These are phyloP conservation scores for Stentor coeruleus DNA, from an alignment of 73 alveolate species.

Conservation along the genomic window DNA sequence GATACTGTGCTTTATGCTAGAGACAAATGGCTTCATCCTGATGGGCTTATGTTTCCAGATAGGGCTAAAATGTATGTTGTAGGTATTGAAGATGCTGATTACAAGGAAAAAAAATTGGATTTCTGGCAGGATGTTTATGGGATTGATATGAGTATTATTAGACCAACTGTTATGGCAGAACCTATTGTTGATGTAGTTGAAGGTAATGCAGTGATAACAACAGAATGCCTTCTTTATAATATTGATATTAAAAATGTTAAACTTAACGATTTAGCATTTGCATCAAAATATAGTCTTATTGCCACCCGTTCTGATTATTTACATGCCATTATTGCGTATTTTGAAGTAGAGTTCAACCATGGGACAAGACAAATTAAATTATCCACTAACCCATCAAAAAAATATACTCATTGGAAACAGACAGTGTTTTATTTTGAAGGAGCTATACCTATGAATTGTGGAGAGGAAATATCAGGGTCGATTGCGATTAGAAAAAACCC, in stretches of 20 bases:
- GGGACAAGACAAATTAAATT: slow-evolving; percentile 64
- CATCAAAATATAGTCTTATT: slow-evolving; percentile 24
- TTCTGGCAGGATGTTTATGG: slow-evolving; percentile 93
- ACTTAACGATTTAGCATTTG: slow-evolving; percentile 60
- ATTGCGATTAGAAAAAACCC: slow-evolving; percentile 75
- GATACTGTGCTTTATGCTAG: slow-evolving; percentile 90
- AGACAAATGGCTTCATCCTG: slow-evolving; percentile 81
- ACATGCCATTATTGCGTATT: slow-evolving; percentile 88
- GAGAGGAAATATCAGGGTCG: slow-evolving; percentile 80
- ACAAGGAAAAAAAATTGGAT: slow-evolving; percentile 64
- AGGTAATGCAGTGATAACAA: slow-evolving; percentile 40
- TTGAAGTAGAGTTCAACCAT: slow-evolving; percentile 74
- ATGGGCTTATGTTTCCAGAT: slow-evolving; percentile 91
- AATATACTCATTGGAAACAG: slow-evolving; percentile 93
- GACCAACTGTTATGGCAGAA: slow-evolving; percentile 51
- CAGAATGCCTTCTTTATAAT: slow-evolving; percentile 52
- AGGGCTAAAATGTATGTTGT: slow-evolving; percentile 78
- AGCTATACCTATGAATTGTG: slow-evolving; percentile 58
- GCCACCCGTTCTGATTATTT: slow-evolving; percentile 64
- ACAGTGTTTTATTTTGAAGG: slow-evolving; percentile 82
- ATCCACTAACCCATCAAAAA: slow-evolving; percentile 85
- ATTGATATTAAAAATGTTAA: slow-evolving; percentile 59
- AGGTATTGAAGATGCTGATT: slow-evolving; percentile 87
- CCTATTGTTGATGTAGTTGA: slow-evolving; percentile 57
- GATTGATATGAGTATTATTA: slow-evolving; percentile 65